Evolutionary conservation across 2,329 filamentous ascomycete genomes (phyloP), one percentile per base, ranked within the genome.

Genomic region (Aspergillus piperis): DNA sequence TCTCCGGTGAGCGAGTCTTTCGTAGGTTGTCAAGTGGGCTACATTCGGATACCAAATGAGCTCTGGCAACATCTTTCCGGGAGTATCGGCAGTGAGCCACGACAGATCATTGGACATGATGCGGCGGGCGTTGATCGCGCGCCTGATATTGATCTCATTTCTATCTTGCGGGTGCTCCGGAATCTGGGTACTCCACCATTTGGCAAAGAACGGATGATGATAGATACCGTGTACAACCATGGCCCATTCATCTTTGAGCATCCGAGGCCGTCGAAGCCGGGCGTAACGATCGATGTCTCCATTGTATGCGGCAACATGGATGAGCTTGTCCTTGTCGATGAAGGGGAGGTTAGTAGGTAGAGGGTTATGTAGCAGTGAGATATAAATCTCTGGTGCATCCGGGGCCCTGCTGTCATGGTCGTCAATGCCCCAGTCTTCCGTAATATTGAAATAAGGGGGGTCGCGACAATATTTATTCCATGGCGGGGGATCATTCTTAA

Each of bases 271-370:
- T 15, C 68, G 65, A 0, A 81, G 67, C 0, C 77, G 71, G 0
- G 57, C 21, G 42, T 79, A 81, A 3, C 77, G 73, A 48, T 81
- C 77, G 5, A 80, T 61, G 19, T 81, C 70, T 2, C 78, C 77
- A 0, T 69, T 59, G 21, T 73, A 79, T 0, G 77, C 77, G 0
- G 78, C 75, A 54, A 74, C 69, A 4, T 69, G 62, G 11, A 80
- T 77, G 1, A 80, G 66, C 0, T 77, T 36, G 47, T 77, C 71
- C 52, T 81, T 81, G 36, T 78, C 68, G 3, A 73, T 60, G 0
- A 66, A 60, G 2, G 77, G 78, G 8, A 80, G 68, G 56, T 80
- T 71, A 1, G 30, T 21, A 0, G 77, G 78, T 0, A 80, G 66
- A 2, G 75, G 75, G 6, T 42, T 44, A 7, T 67, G 68, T 1